Evolutionary conservation across 2,329 filamentous ascomycete species (phyloP).

Genomic region (Metarhizium guizhouense): DNA sequence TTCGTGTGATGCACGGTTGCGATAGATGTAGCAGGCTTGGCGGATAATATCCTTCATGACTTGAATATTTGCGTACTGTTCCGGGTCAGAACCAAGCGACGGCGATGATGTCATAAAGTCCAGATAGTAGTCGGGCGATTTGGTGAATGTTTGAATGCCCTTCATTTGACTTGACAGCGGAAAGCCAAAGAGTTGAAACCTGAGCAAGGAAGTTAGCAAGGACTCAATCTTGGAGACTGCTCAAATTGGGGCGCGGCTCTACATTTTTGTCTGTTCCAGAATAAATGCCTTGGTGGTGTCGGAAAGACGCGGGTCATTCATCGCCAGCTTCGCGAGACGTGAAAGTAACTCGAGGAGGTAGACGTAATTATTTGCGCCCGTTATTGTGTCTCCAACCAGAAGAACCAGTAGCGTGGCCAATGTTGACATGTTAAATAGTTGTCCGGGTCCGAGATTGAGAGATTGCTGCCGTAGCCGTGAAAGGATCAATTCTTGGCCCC

Average conservation of each 20-base stretch:
- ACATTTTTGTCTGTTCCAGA: constrained; percentile 23
- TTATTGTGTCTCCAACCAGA: constrained; percentile 31
- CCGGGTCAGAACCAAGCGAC: constrained; percentile 7
- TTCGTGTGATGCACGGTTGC: constrained; percentile 10
- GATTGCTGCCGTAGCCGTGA: constrained; percentile 24
- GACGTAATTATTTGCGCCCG: constrained; percentile 26
- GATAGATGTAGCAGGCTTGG: constrained; percentile 19
- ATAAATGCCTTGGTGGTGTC: constrained; percentile 16
- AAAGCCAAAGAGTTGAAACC: constrained; percentile 22
- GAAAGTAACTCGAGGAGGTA: constrained; percentile 27
- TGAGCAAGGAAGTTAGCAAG: constrained; percentile 1
- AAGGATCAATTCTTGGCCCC: constrained; percentile 25
- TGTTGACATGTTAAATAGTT: constrained; percentile 27
- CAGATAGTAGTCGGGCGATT: constrained; percentile 15
- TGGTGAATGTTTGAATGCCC: constrained; percentile 14
- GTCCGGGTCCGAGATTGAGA: constrained; percentile 14
- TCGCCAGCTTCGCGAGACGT: constrained; percentile 16
- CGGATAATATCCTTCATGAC: constrained; percentile 15
- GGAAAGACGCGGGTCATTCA: constrained; percentile 12
- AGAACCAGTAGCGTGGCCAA: constrained; percentile 28
- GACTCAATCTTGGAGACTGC: background rate
- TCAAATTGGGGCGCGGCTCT: background rate
- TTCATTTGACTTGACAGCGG: constrained; percentile 19
- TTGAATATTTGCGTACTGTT: constrained; percentile 11
- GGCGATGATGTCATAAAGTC: constrained; percentile 15